Percentiles rank a stretch among this genome's conserved stretches.
Conservation (phyloP, 208 protist species). For the Trypanosoma congolense region DNA sequence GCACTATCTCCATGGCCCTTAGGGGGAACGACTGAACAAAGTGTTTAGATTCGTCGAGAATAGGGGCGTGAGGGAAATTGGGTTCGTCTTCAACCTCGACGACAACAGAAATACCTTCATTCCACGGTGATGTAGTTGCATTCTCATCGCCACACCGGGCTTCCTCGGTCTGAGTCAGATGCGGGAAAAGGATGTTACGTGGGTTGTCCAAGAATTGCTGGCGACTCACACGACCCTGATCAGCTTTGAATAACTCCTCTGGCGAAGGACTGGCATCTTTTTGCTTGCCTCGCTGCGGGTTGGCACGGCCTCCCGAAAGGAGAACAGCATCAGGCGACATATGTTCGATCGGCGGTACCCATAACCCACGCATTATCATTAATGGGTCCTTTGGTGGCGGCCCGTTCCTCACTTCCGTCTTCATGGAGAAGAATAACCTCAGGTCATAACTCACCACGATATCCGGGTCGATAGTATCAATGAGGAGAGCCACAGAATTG, state of each 20-base stretch:
- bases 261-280: constrained; percentile 19
- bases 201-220: constrained; percentile 60
- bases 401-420: constrained; percentile 41
- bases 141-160: neutral
- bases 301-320: neutral
- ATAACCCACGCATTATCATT: constrained; percentile 3
- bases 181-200: constrained; percentile 38
- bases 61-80: constrained; percentile 39
- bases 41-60: constrained; percentile 35
- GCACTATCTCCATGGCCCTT: constrained; percentile 11
- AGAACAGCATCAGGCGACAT: constrained; percentile 1
- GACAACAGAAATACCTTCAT: constrained; percentile 12
- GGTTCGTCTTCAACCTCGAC: constrained; percentile 34
- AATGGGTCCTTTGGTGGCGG: constrained; percentile 25
- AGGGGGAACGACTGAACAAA: constrained; percentile 33
- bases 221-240: constrained; percentile 41
- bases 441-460: constrained; percentile 39
- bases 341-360: constrained; percentile 17
- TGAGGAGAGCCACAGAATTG: constrained; percentile 9
- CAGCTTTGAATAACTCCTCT: constrained; percentile 38
- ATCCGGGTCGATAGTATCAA: constrained; percentile 33
- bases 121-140: neutral
- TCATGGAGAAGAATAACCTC: constrained; percentile 40
- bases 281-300: constrained; percentile 10
- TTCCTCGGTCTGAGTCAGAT: constrained; percentile 21